Conservation (phyloP, 2,329 filamentous ascomycete species). For the Fusarium setosum region DNA sequence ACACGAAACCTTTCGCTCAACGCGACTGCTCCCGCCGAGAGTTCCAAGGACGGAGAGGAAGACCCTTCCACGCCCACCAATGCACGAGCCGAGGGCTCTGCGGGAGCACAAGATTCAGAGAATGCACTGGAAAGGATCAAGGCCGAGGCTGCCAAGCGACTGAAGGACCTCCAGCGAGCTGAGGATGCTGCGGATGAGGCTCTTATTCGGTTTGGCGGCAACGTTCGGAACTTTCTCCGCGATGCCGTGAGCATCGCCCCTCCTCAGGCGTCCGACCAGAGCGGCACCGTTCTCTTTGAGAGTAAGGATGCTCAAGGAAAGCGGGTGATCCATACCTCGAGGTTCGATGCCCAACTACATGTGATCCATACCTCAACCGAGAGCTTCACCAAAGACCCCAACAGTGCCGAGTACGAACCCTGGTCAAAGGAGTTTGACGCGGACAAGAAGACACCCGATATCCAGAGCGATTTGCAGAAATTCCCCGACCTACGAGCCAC, state of each 20-base stretch:
- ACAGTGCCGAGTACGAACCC: conserved; percentile 76
- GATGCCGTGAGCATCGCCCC: conserved; percentile 92
- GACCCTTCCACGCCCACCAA: conserved; percentile 61
- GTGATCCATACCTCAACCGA: conserved; percentile 90
- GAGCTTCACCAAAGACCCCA: conserved; percentile 85
- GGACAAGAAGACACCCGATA: conserved; percentile 85
- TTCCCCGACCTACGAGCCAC: conserved; percentile 86
- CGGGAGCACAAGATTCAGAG: conserved; percentile 61
- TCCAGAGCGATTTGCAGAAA: conserved; percentile 83
- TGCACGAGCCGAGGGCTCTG: conserved; percentile 49
- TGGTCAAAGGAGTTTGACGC: conserved; percentile 83
- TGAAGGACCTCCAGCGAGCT: conserved; percentile 90
- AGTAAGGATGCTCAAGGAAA: conserved; percentile 92
- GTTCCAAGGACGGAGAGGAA: conserved; percentile 47
- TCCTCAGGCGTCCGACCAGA: conserved; percentile 66
- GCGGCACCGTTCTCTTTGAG: conserved; percentile 84
- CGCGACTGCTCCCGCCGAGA: conserved; percentile 48
- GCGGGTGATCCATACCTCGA: conserved; percentile 91
- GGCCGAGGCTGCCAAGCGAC: conserved; percentile 80
- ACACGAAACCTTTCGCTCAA: conserved; percentile 80
- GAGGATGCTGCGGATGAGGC: conserved; percentile 98
- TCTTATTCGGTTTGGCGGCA: conserved; percentile 88
- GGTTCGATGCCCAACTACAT: conserved; percentile 95
- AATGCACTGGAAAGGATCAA: conserved; percentile 82
- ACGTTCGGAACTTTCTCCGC: conserved; percentile 87